Evolutionary conservation across 768 basidiomycete genomes (phyloP).

Genomic region (Boletus rufocinnamomeus): DNA sequence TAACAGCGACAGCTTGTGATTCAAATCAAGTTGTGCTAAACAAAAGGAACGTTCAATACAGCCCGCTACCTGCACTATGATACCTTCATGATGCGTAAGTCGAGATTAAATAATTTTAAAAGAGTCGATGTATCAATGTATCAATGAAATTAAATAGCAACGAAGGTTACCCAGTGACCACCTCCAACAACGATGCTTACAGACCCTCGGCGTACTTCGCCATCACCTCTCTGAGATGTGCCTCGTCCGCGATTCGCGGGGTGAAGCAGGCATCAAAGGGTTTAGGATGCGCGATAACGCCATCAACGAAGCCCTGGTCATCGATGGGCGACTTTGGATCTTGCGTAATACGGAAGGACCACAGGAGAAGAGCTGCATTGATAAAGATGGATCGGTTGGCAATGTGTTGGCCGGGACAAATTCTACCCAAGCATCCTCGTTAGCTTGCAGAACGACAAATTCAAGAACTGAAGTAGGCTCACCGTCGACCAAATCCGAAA

Average conservation of each 20-base stretch:
- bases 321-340: constrained; percentile 60
- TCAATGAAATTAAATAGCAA: background rate
- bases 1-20: background rate
- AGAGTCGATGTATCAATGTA: background rate
- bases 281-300: constrained; percentile 62
- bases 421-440: constrained; percentile 33
- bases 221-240: constrained; percentile 30
- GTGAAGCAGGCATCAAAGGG: constrained; percentile 62
- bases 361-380: constrained; percentile 62
- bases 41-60: background rate
- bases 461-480: background rate
- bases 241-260: constrained; percentile 41
- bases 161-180: background rate
- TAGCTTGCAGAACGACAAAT: background rate
- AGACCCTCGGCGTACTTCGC: constrained; percentile 23
- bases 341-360: constrained; percentile 60
- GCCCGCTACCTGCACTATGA: background rate
- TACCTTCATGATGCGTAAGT: background rate
- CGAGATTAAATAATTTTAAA: background rate
- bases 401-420: constrained; percentile 68
- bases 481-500: constrained; percentile 58
- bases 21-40: background rate
- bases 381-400: constrained; percentile 63
- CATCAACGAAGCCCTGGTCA: constrained; percentile 60
- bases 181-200: constrained; percentile 4